Evolutionary conservation across 1,284 basidiomycete genomes (phyloP).

Genomic region (Rhodotorula sp.): DNA sequence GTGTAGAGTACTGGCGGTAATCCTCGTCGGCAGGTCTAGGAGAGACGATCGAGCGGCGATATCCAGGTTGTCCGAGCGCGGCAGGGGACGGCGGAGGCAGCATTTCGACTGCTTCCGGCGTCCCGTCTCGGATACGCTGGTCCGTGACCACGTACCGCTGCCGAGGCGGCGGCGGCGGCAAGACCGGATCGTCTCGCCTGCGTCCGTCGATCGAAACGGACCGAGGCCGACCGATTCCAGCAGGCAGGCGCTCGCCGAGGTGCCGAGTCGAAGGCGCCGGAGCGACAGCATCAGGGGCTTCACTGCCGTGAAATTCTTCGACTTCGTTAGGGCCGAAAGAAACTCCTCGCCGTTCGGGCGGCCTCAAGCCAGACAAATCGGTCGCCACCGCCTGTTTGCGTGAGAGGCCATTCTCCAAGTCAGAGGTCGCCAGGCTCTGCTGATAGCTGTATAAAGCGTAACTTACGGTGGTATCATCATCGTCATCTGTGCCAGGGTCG

Average conservation of each 20-base stretch:
- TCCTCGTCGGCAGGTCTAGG: background rate
- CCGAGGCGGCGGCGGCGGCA: background rate
- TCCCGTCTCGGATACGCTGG: background rate
- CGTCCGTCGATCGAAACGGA: constrained; percentile 3
- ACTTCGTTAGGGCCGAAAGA: constrained; percentile 27
- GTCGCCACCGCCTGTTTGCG: constrained; percentile 24
- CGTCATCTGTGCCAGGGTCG: background rate
- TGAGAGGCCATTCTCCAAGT: no score
- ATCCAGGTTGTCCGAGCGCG: background rate
- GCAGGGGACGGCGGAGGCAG: background rate
- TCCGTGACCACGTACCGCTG: background rate
- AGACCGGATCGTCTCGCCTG: background rate
- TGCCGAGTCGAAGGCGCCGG: constrained; percentile 12
- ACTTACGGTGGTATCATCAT: constrained; percentile 13
- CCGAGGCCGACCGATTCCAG: background rate
- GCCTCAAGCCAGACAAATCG: constrained; percentile 18
- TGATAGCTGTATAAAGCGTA: no score
- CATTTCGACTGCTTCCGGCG: background rate
- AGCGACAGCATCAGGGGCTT: constrained; percentile 21
- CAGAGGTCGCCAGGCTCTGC: no score
- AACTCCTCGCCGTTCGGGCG: constrained; percentile 4
- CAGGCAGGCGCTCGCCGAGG: background rate
- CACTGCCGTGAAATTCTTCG: constrained; percentile 27
- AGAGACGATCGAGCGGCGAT: background rate
- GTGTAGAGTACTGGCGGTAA: background rate